Conservation (phyloP, 768 basidiomycete genomes). For the Dendrothele bispora region DNA sequence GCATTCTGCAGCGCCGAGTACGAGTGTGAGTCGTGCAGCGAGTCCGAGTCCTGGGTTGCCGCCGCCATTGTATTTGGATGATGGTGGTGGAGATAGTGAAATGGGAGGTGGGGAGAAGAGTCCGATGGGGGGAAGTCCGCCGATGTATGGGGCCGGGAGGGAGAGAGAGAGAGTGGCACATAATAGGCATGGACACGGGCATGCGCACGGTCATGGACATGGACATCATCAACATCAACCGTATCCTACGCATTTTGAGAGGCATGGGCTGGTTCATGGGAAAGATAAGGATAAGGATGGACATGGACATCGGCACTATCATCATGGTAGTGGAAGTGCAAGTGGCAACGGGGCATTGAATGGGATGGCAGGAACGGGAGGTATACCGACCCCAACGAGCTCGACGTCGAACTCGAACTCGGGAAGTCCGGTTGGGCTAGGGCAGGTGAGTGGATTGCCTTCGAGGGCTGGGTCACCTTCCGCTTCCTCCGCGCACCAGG, state of each 20-base stretch:
- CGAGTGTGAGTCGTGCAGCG: constrained; percentile 34
- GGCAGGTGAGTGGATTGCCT: constrained; percentile 25
- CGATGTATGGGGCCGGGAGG: neutral
- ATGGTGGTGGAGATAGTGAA: constrained; percentile 21
- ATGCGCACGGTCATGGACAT: neutral
- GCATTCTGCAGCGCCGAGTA: constrained; percentile 72
- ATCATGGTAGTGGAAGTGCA: no score
- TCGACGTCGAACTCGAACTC: constrained; percentile 17
- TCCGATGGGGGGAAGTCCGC: no score
- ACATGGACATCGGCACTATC: constrained; percentile 1
- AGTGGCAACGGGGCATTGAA: neutral
- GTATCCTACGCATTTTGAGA: no score
- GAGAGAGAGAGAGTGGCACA: neutral
- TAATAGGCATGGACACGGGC: neutral
- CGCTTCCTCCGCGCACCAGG: constrained; percentile 15
- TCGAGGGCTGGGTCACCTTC: constrained; percentile 22
- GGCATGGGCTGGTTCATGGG: no score
- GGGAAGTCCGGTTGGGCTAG: constrained; percentile 14
- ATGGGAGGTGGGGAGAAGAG: no score
- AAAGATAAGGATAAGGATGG: no score
- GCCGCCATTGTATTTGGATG: constrained; percentile 12
- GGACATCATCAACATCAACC: constrained; percentile 4
- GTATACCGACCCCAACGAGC: constrained; percentile 12
- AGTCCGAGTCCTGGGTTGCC: constrained; percentile 34
- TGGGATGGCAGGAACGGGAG: neutral